Conservation (phyloP, 2,329 filamentous ascomycete species). For the Talaromyces sp. region DNA sequence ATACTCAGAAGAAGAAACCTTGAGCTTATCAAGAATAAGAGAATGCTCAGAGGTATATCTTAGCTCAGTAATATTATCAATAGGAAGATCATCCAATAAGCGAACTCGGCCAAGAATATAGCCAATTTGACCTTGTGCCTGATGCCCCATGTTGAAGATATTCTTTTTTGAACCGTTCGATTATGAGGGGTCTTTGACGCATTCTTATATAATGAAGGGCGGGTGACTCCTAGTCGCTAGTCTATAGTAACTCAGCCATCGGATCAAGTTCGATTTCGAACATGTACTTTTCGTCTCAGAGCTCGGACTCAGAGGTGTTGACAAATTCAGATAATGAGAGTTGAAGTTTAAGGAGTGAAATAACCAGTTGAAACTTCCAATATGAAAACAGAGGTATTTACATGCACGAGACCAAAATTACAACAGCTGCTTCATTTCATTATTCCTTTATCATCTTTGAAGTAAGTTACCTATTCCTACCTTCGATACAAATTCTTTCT, state of each 20-base stretch:
- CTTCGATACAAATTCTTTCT: background rate
- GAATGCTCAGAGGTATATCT: constrained; percentile 3
- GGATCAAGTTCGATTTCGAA: constrained; percentile 1
- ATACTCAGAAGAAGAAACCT: background rate
- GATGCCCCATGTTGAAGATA: constrained; percentile 4
- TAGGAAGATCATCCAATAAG: constrained; percentile 11
- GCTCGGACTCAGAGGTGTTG: background rate
- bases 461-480: background rate
- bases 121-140: constrained; percentile 1
- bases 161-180: constrained; percentile 1
- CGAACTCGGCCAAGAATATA: constrained; percentile 5
- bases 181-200: background rate
- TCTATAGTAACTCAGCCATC: constrained; percentile 1
- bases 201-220: constrained; percentile 11
- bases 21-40: constrained; percentile 6
- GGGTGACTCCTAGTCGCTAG: background rate
- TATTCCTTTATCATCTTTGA: background rate
- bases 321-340: background rate
- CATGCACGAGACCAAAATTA: background rate
- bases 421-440: background rate
- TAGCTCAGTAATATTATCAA: background rate
- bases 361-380: background rate
- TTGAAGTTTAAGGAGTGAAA: no score
- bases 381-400: background rate
- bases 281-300: background rate